Evolutionary conservation across 805 yeast genomes (phyloP).

Genomic region (Schizosaccharomyces octosporus): DNA sequence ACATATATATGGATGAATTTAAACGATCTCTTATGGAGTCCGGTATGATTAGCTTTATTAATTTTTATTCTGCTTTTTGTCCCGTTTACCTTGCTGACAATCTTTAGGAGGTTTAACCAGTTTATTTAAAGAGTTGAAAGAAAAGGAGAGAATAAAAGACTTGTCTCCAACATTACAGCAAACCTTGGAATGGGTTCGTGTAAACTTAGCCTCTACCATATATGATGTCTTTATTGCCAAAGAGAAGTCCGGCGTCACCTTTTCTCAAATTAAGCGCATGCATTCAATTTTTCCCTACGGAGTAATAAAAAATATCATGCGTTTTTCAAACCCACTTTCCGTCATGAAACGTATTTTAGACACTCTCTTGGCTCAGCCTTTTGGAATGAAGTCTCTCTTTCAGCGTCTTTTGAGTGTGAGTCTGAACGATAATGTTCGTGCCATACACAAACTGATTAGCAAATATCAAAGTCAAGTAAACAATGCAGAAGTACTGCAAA

Average conservation of each 20-base stretch:
- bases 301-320: slow-evolving; percentile 48
- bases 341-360: slow-evolving; percentile 61
- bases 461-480: slow-evolving; percentile 21
- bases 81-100: not conserved
- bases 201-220: slow-evolving; percentile 63
- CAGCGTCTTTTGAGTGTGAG: slow-evolving; percentile 53
- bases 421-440: slow-evolving; percentile 47
- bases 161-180: slow-evolving; percentile 43
- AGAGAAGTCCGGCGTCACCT: slow-evolving; percentile 57
- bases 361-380: slow-evolving; percentile 56
- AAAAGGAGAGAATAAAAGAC: slow-evolving; percentile 25
- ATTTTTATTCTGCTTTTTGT: not conserved
- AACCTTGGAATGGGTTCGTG: slow-evolving; percentile 58
- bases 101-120: slow-evolving; percentile 26
- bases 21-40: slow-evolving; percentile 28
- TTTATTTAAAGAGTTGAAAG: slow-evolving; percentile 43
- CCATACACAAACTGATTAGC: slow-evolving; percentile 29
- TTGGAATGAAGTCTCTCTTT: slow-evolving; percentile 35
- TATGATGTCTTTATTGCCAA: slow-evolving; percentile 59
- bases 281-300: slow-evolving; percentile 64
- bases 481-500: slow-evolving; percentile 8
- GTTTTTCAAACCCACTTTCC: slow-evolving; percentile 68
- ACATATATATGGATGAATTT: slow-evolving; percentile 32
- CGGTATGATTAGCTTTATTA: not conserved
- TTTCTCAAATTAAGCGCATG: slow-evolving; percentile 41